Evolutionary conservation across 495 filamentous ascomycete genomes (phyloP), one percentile per base, ranked within the genome.

Genomic region (Letharia lupina): DNA sequence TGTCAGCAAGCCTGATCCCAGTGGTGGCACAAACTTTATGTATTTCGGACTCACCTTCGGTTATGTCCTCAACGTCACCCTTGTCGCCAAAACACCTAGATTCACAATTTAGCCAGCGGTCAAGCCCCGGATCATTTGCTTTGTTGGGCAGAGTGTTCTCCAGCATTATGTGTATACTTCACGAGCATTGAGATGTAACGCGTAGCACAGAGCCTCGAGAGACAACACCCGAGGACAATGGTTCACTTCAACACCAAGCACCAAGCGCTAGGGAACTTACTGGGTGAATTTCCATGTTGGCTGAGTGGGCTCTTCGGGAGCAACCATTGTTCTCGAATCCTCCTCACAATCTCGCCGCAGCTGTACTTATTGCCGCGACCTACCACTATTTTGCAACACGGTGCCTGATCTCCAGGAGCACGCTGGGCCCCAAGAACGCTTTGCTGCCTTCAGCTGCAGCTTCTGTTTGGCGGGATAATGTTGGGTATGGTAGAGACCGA

Each of bases 271-370:
- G 7, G 33, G 69, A 60, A 91, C 95, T 84, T 85, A 98, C 94
- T 98, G 94, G 78, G 94, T 98, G 81, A 98, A 98, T 84, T 98
- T 98, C 94, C 94, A 98, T 77, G 93, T 97, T 72, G 94, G 93
- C 77, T 91, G 84, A 79, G 84, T 88, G 78, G 88, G 83, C 80
- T 97, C 94, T 81, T 88, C 90, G 82, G 96, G 57, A 54, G 70
- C 94, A 81, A 94, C 93, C 94, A 98, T 28, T 98, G 80, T 88
- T 93, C 77, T 67, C 71, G 67, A 41, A 11, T 61, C 66, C 50
- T 68, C 56, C 42, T 60, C 69, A 63, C 42, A n/a, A 50, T 66
- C 40, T 64, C 73, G 69, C 64, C 58, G 58, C 64, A 60, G 58
- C 57, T 66, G 52, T 45, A 41, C 47, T 61, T 20, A 37, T 40